Conservation (phyloP, 371 early-diverging fungal genomes). For the Mucor irregularis region DNA sequence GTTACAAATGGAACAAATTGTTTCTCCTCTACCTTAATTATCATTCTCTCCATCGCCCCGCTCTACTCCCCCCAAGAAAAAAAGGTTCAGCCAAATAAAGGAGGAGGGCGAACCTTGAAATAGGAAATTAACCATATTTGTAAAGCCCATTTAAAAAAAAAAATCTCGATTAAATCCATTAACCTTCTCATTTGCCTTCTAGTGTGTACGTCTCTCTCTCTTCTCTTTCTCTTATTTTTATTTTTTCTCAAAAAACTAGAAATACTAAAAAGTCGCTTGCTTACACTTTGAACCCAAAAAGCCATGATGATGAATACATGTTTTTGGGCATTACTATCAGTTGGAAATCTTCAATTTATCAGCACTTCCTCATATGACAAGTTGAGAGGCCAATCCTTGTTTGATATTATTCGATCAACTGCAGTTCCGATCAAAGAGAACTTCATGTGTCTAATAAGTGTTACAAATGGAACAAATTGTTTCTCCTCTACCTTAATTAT, state of each 20-base stretch:
- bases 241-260: background rate
- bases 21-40: background rate
- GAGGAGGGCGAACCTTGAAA: background rate
- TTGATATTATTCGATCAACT: slow-evolving; percentile 32
- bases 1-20: slow-evolving; percentile 2
- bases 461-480: slow-evolving; percentile 1
- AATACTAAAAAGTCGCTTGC: no score
- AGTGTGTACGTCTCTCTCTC: background rate
- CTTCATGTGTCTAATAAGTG: slow-evolving; percentile 6
- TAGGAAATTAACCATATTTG: slow-evolving; percentile 1
- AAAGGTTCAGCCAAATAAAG: background rate
- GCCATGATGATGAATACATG: slow-evolving; percentile 14
- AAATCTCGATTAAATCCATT: background rate
- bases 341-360: slow-evolving; percentile 25
- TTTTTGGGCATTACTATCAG: slow-evolving; percentile 38
- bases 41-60: background rate
- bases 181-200: background rate
- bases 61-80: background rate
- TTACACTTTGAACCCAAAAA: no score
- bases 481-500: background rate
- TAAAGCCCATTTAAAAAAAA: background rate
- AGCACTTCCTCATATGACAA: slow-evolving; percentile 19
- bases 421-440: slow-evolving; percentile 10
- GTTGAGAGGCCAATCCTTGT: slow-evolving; percentile 46
- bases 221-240: background rate